Evolutionary conservation across 352 stramenopile genomes (phyloP).

Genomic region (Phytophthora sp.): DNA sequence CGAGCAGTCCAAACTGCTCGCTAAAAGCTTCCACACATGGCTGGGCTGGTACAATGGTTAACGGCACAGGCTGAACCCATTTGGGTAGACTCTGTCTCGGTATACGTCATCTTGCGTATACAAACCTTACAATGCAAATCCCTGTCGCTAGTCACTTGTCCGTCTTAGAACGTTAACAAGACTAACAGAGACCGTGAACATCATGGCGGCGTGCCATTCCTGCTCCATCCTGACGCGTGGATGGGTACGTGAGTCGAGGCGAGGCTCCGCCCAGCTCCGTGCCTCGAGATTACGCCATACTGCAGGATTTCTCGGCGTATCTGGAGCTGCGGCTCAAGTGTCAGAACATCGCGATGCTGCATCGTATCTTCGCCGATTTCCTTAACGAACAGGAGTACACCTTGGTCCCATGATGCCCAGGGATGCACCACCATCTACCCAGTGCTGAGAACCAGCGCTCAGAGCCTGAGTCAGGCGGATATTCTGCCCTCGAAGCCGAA

Average conservation of each 20-base stretch:
- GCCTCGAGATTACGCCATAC: constrained; percentile 41
- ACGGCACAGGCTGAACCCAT: too few species aligned
- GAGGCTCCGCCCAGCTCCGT: constrained; percentile 31
- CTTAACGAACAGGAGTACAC: constrained; percentile 56
- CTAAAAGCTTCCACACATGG: constrained; percentile 27
- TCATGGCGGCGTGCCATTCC: constrained; percentile 1
- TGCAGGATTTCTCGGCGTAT: constrained; percentile 62
- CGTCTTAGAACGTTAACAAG: too few species aligned
- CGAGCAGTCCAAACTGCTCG: constrained; percentile 38
- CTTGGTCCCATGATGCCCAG: constrained; percentile 44
- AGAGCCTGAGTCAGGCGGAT: constrained; percentile 12
- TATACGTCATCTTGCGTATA: too few species aligned
- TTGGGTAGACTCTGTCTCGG: too few species aligned
- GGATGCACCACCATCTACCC: constrained; percentile 48
- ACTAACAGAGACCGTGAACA: constrained; percentile 2
- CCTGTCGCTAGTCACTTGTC: too few species aligned
- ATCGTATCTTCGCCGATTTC: constrained; percentile 61
- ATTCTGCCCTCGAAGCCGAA: constrained; percentile 45
- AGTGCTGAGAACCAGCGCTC: constrained; percentile 17
- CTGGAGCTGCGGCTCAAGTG: constrained; percentile 56
- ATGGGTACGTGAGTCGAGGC: constrained; percentile 33
- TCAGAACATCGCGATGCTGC: constrained; percentile 55
- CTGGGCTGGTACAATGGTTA: constrained; percentile 30
- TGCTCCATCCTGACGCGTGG: constrained; percentile 38
- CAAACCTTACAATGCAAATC: too few species aligned